phyloP scores from a whole-genome alignment of 176 grass and related monocot genomes.

The Dendrocalamus sinicus region DNA sequence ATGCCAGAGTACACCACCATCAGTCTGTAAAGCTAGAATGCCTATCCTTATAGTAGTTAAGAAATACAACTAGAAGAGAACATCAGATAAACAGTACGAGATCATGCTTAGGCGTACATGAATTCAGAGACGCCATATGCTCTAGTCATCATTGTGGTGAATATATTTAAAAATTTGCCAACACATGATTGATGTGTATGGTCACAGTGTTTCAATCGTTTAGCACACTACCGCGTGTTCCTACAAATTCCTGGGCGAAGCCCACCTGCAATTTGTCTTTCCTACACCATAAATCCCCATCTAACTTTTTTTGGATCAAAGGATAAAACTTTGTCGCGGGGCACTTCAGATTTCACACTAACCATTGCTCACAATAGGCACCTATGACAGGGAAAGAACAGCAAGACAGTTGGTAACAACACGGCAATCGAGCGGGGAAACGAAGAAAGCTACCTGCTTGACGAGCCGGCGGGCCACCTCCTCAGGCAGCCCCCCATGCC shows the following conservation, averaged over 20 bases:
- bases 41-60: slow-evolving; percentile 16
- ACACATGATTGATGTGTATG: background rate
- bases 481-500: slow-evolving; percentile 45
- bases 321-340: background rate
- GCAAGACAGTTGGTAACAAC: background rate
- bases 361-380: background rate
- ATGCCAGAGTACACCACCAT: background rate
- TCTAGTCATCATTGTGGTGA: background rate
- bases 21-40: slow-evolving; percentile 20
- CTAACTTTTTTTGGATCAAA: slow-evolving; percentile 10
- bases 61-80: background rate
- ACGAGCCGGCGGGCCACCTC: slow-evolving; percentile 71
- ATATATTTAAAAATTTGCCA: slow-evolving; percentile 7
- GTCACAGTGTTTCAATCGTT: background rate
- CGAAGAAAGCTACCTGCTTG: slow-evolving; percentile 65
- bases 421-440: slow-evolving; percentile 11
- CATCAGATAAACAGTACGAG: background rate
- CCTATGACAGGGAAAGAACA: slow-evolving; percentile 1
- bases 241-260: background rate
- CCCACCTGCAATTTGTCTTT: background rate
- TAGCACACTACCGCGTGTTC: background rate
- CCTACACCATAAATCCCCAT: background rate
- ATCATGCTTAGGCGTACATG: background rate
- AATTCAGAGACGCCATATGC: slow-evolving; percentile 1
- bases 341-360: slow-evolving; percentile 30